A percentile compares a stretch with the other conserved stretches of the same genome.
These are phyloP conservation scores for Oleoguttula mirabilis DNA, from an alignment of 495 filamentous ascomycete species.

Conservation along the genomic window DNA sequence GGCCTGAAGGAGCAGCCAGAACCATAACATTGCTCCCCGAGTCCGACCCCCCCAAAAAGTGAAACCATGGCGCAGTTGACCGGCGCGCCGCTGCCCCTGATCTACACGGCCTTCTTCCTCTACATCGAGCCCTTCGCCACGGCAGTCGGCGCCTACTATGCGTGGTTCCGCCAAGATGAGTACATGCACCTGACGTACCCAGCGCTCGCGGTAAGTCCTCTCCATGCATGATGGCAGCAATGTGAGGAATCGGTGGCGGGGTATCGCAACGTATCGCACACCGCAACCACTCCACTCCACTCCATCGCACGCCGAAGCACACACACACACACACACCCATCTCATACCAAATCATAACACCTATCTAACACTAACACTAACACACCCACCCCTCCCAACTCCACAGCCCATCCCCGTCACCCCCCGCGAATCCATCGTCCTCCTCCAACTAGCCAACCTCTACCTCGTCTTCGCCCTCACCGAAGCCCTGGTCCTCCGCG, in stretches of 20 bases:
- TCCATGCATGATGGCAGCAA: slow-evolving; percentile 7
- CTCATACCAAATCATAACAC: no score
- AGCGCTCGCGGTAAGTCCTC: slow-evolving; percentile 6
- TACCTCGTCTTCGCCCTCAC: slow-evolving; percentile 57
- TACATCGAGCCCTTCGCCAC: slow-evolving; percentile 53
- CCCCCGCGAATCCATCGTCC: slow-evolving; percentile 38
- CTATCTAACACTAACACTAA: no score
- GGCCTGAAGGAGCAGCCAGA: no score
- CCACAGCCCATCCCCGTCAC: slow-evolving; percentile 25
- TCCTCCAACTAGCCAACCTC: slow-evolving; percentile 52
- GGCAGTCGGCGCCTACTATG: slow-evolving; percentile 52
- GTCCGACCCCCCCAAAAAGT: no score
- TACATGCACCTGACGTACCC: slow-evolving; percentile 49
- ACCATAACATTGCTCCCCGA: no score
- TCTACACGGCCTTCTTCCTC: slow-evolving; percentile 53
- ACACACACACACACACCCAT: no score
- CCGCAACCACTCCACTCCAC: no score
- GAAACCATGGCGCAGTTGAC: no score
- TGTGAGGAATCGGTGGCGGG: no score
- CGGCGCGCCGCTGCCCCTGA: slow-evolving; percentile 6
- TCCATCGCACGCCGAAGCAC: no score
- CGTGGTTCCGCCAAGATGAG: slow-evolving; percentile 40
- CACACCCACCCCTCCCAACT: no score
- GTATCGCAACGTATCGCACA: no score
- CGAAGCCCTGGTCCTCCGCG: slow-evolving; percentile 55